Evolutionary conservation across 202 grass and related monocot genomes (phyloP).

Genomic region (Eragrostis tef): DNA sequence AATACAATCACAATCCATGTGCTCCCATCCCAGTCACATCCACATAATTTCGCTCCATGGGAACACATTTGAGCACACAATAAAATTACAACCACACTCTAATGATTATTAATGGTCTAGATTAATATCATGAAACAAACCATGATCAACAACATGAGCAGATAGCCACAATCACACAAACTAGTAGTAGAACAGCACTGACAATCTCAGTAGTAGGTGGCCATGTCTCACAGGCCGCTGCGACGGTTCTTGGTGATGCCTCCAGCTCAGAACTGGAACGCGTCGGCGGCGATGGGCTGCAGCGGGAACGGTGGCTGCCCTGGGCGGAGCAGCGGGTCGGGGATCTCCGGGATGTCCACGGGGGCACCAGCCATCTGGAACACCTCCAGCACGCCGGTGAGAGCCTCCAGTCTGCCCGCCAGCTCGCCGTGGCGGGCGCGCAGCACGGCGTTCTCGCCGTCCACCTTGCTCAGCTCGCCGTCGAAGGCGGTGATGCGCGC

Average conservation of each 20-base stretch:
- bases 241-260: not conserved
- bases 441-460: constrained; percentile 65
- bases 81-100: constrained; percentile 10
- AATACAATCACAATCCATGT: constrained; percentile 28
- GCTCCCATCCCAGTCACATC: not conserved
- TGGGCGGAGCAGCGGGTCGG: constrained; percentile 60
- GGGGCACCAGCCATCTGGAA: constrained; percentile 54
- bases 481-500: constrained; percentile 42
- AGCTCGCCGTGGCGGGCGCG: constrained; percentile 61
- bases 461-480: constrained; percentile 48
- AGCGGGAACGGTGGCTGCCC: constrained; percentile 56
- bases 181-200: not conserved
- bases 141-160: constrained; percentile 34
- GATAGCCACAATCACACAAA: constrained; percentile 6
- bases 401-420: constrained; percentile 48
- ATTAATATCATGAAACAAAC: constrained; percentile 43
- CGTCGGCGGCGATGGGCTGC: constrained; percentile 49
- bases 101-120: not conserved
- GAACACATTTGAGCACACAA: not conserved
- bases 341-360: constrained; percentile 64
- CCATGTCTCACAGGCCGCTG: not conserved
- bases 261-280: constrained; percentile 50
- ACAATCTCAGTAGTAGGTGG: not conserved
- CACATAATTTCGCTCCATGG: not conserved
- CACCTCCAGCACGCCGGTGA: constrained; percentile 57